Evolutionary conservation across 148 eudicot species (phyloP).

Genomic region (Camellia granthamiana): DNA sequence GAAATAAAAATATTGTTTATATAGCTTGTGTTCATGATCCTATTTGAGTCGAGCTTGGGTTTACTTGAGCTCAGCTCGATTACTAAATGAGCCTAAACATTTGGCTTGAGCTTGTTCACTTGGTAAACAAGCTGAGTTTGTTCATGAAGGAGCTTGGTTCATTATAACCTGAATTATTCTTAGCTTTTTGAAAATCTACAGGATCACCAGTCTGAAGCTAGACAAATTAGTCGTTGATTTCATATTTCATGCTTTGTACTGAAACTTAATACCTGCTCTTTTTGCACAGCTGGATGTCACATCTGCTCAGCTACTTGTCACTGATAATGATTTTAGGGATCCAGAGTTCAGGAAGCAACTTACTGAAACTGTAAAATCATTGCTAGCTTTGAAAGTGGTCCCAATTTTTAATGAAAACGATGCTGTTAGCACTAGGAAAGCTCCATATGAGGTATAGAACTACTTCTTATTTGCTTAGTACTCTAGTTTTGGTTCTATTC

Average conservation of each 20-base stretch:
- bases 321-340: slow-evolving; percentile 93
- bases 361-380: slow-evolving; percentile 63
- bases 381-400: slow-evolving; percentile 63
- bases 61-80: no score
- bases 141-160: not conserved
- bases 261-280: slow-evolving; percentile 2
- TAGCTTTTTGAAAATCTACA: not conserved
- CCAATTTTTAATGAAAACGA: slow-evolving; percentile 96
- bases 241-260: not conserved
- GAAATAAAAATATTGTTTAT: no score
- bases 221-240: slow-evolving; percentile 4
- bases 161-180: slow-evolving; percentile 5
- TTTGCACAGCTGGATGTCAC: slow-evolving; percentile 82
- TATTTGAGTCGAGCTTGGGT: no score
- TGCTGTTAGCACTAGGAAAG: slow-evolving; percentile 94
- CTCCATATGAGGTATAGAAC: slow-evolving; percentile 83
- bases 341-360: slow-evolving; percentile 75
- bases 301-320: slow-evolving; percentile 90
- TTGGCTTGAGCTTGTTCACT: no score
- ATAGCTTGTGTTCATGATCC: no score
- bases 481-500: not conserved
- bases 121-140: no score
- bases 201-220: slow-evolving; percentile 13
- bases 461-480: slow-evolving; percentile 15
- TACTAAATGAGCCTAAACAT: no score